A percentile compares a stretch with the other conserved stretches of the same genome.
Conservation (phyloP, 2,329 filamentous ascomycete genomes). For the Zarea fungicola region DNA sequence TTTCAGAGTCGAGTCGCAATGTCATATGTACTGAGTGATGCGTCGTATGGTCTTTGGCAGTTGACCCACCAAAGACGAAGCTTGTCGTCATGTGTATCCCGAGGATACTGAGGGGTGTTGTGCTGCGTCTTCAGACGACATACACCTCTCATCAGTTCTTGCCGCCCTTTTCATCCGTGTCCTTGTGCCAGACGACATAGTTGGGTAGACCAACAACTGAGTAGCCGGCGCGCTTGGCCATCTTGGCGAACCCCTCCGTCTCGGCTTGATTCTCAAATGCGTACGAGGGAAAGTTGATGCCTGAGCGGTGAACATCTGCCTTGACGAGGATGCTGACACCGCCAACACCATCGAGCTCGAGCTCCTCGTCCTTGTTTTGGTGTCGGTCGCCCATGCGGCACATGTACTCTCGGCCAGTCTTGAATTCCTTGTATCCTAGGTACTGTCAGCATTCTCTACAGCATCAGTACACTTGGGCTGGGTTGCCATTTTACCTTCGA, state of each 20-base stretch:
- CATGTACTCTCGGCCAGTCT: constrained; percentile 88
- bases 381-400: constrained; percentile 88
- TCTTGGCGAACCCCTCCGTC: constrained; percentile 97
- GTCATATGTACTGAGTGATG: constrained; percentile 7
- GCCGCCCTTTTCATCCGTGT: constrained; percentile 89
- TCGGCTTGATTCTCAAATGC: constrained; percentile 98
- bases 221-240: constrained; percentile 95
- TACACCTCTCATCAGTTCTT: constrained; percentile 47
- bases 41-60: not conserved
- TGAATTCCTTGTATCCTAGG: constrained; percentile 83
- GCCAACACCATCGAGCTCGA: constrained; percentile 90
- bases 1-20: constrained; percentile 7
- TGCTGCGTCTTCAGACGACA: too few species aligned
- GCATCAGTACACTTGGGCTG: not conserved
- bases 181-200: constrained; percentile 98
- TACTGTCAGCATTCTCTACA: constrained; percentile 18
- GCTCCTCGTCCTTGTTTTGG: constrained; percentile 84
- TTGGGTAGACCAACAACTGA: constrained; percentile 89
- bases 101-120: not conserved
- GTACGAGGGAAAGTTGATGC: constrained; percentile 96
- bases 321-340: constrained; percentile 98
- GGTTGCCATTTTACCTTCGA: constrained; percentile 61
- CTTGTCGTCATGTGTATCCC: not conserved
- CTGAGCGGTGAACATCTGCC: constrained; percentile 95
- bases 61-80: constrained; percentile 4